Base-by-base conservation (phyloP, 257 asterid genomes). In the Asclepias syriaca region DNA sequence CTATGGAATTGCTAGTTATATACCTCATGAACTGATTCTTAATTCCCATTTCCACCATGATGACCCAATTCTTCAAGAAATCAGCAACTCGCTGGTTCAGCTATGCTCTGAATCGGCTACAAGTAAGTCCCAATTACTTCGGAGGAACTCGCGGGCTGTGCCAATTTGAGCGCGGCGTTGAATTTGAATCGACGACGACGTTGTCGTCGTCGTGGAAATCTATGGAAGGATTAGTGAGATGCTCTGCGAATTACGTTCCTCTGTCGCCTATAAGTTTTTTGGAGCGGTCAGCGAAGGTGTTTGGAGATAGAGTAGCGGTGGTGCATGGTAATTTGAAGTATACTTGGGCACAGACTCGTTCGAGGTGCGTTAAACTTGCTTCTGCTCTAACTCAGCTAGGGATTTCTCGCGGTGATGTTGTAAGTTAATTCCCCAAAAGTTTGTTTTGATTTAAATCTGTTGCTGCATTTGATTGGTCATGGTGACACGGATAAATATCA, bases 221-320 rank as follows among this genome's bases (percentile, higher is more conserved):
- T 11, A 60, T 60, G 76, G 84, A 75, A 63, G 82, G 85, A 34
- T 22, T 76, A 6, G 13, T 78, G 10, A 66, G 79, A 18, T 72
- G 83, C 65, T 68, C 77, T 5, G 85, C 75, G 15, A 82, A 82
- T 46, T 73, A 78, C 61, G 79, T 54, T 76, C 85, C 85, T 43
- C 32, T 82, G 69, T 53, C 85, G 15, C 85, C 85, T 6, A 78
- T 82, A 53, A 82, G 81, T 70, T 82, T 82, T 54, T 72, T 82
- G 72, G 80, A 76, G 49, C 77, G 85, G 66, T 74, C 85, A 22
- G 85, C 81, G 2, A 82, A 78, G 76, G 77, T 70, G 5, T 82
- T 75, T 27, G 75, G 74, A 10, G 85, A 77, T 63, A 82, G 83
- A 82, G 79, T 77, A n/a, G 76, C 85, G 0, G 71, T 82, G 15